A percentile compares a stretch with the other conserved stretches of the same genome.
Conservation (phyloP, 306 rosid species). For the Alnus rubra region DNA sequence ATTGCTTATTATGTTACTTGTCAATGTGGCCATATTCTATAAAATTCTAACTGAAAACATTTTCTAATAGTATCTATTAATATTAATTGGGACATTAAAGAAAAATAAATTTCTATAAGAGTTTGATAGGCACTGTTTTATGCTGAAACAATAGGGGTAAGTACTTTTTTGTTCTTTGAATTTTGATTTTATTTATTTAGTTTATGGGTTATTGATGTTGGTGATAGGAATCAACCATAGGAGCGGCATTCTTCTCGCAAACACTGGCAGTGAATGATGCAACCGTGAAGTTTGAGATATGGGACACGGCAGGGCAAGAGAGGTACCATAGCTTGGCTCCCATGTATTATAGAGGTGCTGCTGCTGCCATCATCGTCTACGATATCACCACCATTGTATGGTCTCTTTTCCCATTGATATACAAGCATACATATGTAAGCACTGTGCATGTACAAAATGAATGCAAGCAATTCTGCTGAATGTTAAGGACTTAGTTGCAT, state of each 20-base stretch:
- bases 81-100: background rate
- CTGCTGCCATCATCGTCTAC: slow-evolving; percentile 66
- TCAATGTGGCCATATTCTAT: no score
- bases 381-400: slow-evolving; percentile 57
- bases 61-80: background rate
- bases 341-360: slow-evolving; percentile 72
- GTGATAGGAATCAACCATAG: slow-evolving; percentile 61
- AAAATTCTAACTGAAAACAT: background rate
- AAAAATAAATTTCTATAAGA: background rate
- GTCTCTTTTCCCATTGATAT: slow-evolving; percentile 25
- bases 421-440: slow-evolving; percentile 11
- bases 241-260: slow-evolving; percentile 67
- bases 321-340: slow-evolving; percentile 71
- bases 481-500: background rate
- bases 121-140: background rate
- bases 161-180: background rate
- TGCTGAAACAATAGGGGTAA: background rate
- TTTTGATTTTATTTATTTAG: slow-evolving; percentile 23
- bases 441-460: background rate
- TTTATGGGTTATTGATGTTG: slow-evolving; percentile 12
- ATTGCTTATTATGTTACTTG: no score
- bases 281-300: slow-evolving; percentile 58
- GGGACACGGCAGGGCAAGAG: slow-evolving; percentile 72
- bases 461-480: background rate
- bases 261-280: slow-evolving; percentile 64